These are phyloP conservation scores for Colletotrichum lini DNA, from an alignment of 2,329 filamentous ascomycete species.

Conservation along the genomic window DNA sequence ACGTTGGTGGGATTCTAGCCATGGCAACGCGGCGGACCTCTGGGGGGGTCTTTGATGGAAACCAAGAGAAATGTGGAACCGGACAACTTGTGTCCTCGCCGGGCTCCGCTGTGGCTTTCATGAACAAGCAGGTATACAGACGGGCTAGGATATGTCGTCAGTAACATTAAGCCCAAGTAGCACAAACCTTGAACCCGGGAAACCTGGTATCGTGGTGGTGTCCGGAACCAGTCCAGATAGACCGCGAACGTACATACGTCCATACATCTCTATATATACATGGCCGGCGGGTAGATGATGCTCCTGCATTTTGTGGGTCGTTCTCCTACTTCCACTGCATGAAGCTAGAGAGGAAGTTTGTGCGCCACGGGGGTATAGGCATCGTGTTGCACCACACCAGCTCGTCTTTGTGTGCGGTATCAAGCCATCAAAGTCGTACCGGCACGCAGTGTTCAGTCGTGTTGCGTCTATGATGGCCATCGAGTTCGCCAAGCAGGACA, in stretches of 20 bases:
- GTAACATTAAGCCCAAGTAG: neutral
- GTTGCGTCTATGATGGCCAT: slow-evolving; percentile 18
- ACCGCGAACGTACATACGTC: slow-evolving; percentile 3
- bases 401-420: slow-evolving; percentile 17
- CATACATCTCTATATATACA: neutral
- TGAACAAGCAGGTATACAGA: neutral
- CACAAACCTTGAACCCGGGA: slow-evolving; percentile 15
- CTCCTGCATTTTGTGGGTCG: slow-evolving; percentile 9
- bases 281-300: slow-evolving; percentile 6
- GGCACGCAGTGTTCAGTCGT: neutral
- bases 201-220: neutral
- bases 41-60: neutral
- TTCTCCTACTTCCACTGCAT: slow-evolving; percentile 19
- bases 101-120: neutral
- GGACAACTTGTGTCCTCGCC: neutral
- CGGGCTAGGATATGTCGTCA: neutral
- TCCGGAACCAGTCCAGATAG: slow-evolving; percentile 4
- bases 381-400: slow-evolving; percentile 10
- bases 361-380: slow-evolving; percentile 10
- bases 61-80: neutral
- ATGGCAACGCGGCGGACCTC: neutral
- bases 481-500: neutral
- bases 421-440: neutral
- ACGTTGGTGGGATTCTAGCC: neutral
- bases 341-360: slow-evolving; percentile 35